Evolutionary conservation across 2,329 filamentous ascomycete genomes (phyloP).

Genomic region (Sporothrix brasiliensis): DNA sequence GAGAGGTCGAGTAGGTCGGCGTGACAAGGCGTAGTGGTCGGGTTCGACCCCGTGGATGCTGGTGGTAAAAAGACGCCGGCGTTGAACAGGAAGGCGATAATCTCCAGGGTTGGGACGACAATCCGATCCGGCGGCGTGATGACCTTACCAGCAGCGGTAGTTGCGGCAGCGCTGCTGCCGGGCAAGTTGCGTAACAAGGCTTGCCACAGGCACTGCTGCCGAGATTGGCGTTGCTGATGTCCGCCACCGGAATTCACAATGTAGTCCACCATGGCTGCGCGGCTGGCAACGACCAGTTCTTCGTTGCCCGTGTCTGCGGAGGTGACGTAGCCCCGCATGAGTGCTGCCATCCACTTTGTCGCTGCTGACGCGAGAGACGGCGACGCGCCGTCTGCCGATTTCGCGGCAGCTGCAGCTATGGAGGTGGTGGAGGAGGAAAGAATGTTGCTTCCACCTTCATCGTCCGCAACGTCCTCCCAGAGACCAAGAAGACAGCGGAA

Average conservation of each 20-base stretch:
- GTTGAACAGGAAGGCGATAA: slow-evolving; percentile 76
- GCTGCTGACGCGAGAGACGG: not conserved
- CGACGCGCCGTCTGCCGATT: slow-evolving; percentile 36
- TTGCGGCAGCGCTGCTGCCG: slow-evolving; percentile 27
- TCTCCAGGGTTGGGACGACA: slow-evolving; percentile 73
- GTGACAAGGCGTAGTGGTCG: slow-evolving; percentile 38
- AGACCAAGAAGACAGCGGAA: slow-evolving; percentile 59
- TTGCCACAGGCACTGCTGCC: slow-evolving; percentile 33
- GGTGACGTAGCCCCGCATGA: slow-evolving; percentile 69
- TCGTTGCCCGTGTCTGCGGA: slow-evolving; percentile 80
- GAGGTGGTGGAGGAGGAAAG: slow-evolving; percentile 38
- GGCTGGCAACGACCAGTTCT: slow-evolving; percentile 69
- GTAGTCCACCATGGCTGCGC: slow-evolving; percentile 64
- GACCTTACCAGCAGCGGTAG: not conserved
- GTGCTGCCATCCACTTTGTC: slow-evolving; percentile 50
- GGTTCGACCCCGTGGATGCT: no score
- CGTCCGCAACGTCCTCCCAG: slow-evolving; percentile 38
- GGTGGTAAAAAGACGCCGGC: slow-evolving; percentile 49
- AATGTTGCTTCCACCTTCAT: slow-evolving; percentile 41
- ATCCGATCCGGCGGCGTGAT: slow-evolving; percentile 68
- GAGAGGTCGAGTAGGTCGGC: slow-evolving; percentile 63
- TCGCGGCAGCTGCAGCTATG: slow-evolving; percentile 44
- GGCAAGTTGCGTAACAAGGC: slow-evolving; percentile 60
- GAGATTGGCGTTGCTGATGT: slow-evolving; percentile 27
- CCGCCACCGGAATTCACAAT: slow-evolving; percentile 46